phyloP scores from a whole-genome alignment of 2,329 filamentous ascomycete genomes.

The Colletotrichum theobromicola region DNA sequence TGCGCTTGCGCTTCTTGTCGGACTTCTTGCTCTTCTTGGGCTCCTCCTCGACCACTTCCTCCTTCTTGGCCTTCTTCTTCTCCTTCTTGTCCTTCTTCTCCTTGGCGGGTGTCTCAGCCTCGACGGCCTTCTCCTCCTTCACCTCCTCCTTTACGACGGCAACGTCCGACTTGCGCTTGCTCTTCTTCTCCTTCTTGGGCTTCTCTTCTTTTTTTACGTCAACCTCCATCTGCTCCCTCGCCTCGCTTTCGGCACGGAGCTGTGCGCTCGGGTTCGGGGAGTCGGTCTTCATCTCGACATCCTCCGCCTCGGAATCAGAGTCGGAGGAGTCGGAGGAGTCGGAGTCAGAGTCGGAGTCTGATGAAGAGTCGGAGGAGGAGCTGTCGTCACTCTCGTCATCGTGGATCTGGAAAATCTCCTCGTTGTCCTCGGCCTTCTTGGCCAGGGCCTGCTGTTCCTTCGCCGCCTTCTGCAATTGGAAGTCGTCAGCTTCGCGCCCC shows the following conservation, averaged over 20 bases:
- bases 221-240: slow-evolving; percentile 30
- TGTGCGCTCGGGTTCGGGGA: slow-evolving; percentile 19
- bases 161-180: slow-evolving; percentile 15
- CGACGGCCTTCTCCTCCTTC: slow-evolving; percentile 4
- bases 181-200: slow-evolving; percentile 34
- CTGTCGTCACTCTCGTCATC: slow-evolving; percentile 23
- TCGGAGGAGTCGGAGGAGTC: neutral
- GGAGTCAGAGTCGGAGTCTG: slow-evolving; percentile 13
- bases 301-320: slow-evolving; percentile 23
- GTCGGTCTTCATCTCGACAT: slow-evolving; percentile 26
- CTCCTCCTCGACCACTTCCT: slow-evolving; percentile 3
- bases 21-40: slow-evolving; percentile 26
- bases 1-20: slow-evolving; percentile 28
- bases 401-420: slow-evolving; percentile 20
- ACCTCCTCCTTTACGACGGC: slow-evolving; percentile 29
- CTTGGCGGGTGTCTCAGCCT: slow-evolving; percentile 22
- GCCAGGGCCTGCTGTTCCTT: slow-evolving; percentile 26
- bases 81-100: slow-evolving; percentile 26
- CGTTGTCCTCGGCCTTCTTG: slow-evolving; percentile 8
- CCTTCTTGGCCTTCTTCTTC: slow-evolving; percentile 4
- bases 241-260: slow-evolving; percentile 22
- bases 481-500: neutral
- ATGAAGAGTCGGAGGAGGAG: slow-evolving; percentile 25
- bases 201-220: slow-evolving; percentile 23
- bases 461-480: slow-evolving; percentile 27